A percentile compares a stretch with the other conserved stretches of the same genome.
Conservation (phyloP, 495 filamentous ascomycete genomes). For the Cudoniella acicularis region DNA sequence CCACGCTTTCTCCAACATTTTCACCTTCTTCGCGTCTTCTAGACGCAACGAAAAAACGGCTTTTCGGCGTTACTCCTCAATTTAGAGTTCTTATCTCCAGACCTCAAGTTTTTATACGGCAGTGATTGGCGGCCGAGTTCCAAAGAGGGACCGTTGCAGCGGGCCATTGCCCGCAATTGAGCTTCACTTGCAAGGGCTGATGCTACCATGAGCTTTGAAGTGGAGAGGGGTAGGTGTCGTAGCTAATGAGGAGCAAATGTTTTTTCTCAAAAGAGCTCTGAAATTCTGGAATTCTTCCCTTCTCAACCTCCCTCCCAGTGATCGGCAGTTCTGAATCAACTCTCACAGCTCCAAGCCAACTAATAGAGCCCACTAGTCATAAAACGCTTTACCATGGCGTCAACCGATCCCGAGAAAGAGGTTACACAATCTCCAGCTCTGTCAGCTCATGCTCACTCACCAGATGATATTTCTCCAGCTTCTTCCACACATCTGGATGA, state of each 20-base stretch:
- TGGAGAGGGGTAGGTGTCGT: not conserved
- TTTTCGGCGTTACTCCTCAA: not conserved
- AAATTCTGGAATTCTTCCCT: too few relatives aligned
- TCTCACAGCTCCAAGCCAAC: too few relatives aligned
- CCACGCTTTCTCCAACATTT: not conserved
- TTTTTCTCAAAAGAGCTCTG: not conserved
- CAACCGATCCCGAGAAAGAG: not conserved
- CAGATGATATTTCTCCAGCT: constrained; percentile 13
- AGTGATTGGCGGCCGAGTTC: not conserved
- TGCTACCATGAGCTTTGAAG: not conserved
- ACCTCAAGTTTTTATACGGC: too few relatives aligned
- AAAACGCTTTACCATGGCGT: too few relatives aligned
- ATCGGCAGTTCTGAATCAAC: too few relatives aligned
- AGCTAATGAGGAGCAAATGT: too few relatives aligned
- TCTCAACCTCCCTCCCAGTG: too few relatives aligned
- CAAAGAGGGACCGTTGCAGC: not conserved
- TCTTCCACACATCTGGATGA: constrained; percentile 40
- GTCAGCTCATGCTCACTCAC: not conserved
- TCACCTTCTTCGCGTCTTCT: not conserved
- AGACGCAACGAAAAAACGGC: not conserved
- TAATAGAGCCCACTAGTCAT: too few relatives aligned
- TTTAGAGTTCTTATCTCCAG: not conserved
- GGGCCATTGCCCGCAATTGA: not conserved
- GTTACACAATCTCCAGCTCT: not conserved
- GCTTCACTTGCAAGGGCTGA: not conserved